These are phyloP conservation scores for Tylopilus sp. DNA, from an alignment of 1,284 basidiomycete genomes.

Conservation along the genomic window DNA sequence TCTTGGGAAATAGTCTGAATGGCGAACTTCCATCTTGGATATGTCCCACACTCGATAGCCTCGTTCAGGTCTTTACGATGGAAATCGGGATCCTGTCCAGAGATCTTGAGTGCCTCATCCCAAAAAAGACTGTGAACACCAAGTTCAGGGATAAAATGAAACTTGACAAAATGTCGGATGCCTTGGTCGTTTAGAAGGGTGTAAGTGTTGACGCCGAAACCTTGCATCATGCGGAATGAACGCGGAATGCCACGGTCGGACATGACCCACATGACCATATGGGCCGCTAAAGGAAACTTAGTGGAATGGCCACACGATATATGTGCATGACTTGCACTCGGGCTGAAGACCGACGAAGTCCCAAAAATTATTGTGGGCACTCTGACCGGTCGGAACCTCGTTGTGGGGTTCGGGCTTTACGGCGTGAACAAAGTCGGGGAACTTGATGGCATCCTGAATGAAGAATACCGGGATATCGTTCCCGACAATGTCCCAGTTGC, in stretches of 20 bases:
- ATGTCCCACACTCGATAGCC: conserved; percentile 68
- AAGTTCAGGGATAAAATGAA: conserved; percentile 79
- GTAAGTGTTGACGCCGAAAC: conserved; percentile 82
- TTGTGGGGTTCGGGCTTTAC: conserved; percentile 80
- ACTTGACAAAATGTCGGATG: conserved; percentile 80
- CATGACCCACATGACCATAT: conserved; percentile 84
- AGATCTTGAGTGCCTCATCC: conserved; percentile 83
- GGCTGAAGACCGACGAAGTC: conserved; percentile 70
- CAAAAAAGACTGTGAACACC: conserved; percentile 82
- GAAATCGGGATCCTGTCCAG: conserved; percentile 81
- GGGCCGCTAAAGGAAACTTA: conserved; percentile 49
- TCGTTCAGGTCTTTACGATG: conserved; percentile 79
- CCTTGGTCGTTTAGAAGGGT: conserved; percentile 66
- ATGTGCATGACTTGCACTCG: conserved; percentile 45
- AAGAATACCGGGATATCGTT: conserved; percentile 83
- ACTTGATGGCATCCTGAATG: conserved; percentile 82
- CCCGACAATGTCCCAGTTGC: conserved; percentile 82
- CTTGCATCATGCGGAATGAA: conserved; percentile 85
- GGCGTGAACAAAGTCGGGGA: conserved; percentile 80
- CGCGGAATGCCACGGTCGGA: conserved; percentile 80
- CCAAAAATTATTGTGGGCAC: conserved; percentile 84
- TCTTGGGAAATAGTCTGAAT: conserved; percentile 72
- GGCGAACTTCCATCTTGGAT: conserved; percentile 74
- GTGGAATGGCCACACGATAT: background rate
- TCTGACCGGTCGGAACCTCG: conserved; percentile 64